A percentile compares a stretch with the other conserved stretches of the same genome.
Evolutionary conservation across 2,329 filamentous ascomycete species (phyloP).

Genomic region (Emmonsia crescens): DNA sequence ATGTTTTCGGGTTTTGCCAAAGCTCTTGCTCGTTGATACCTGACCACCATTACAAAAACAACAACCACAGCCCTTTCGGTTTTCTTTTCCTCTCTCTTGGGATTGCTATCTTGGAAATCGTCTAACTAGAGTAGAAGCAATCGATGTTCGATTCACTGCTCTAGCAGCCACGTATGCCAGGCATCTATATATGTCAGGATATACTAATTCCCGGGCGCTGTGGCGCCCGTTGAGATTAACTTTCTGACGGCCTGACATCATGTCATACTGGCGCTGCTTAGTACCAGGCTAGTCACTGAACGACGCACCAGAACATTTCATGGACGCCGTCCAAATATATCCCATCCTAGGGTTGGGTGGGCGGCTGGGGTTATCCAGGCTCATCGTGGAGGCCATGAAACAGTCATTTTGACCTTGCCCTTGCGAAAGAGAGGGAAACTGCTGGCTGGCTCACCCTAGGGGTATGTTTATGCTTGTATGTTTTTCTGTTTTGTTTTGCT

Average conservation of each 20-base stretch:
- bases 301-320: background rate
- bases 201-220: background rate
- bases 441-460: background rate
- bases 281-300: background rate
- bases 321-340: background rate
- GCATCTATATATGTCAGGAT: background rate
- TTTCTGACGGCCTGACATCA: background rate
- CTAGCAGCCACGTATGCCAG: background rate
- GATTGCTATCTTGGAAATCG: background rate
- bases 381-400: background rate
- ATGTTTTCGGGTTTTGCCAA: background rate
- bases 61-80: background rate
- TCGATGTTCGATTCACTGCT: background rate
- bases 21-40: background rate
- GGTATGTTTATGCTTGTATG: background rate
- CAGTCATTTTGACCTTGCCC: background rate
- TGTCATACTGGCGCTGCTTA: background rate
- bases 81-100: background rate
- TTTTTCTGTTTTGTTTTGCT: background rate
- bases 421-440: background rate
- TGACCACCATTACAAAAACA: background rate
- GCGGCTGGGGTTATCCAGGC: background rate
- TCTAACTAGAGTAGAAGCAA: background rate
- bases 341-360: background rate
- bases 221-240: background rate